Evolutionary conservation across 1,139 yeast genomes (phyloP).

Genomic region (Yamadazyma atlantica): DNA sequence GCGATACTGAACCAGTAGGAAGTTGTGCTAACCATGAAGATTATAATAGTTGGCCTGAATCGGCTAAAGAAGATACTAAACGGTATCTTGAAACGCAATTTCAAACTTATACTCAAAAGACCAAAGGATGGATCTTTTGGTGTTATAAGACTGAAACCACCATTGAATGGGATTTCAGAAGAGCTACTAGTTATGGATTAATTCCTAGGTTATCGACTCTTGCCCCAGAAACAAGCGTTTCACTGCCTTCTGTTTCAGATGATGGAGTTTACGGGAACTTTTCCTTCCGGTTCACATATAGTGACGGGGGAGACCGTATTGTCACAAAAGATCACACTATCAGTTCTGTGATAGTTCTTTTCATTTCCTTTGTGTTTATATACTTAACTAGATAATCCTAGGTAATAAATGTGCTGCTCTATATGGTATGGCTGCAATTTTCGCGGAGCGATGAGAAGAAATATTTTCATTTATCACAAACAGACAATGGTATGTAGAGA

Average conservation of each 20-base stretch:
- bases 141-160: slow-evolving; percentile 25
- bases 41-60: slow-evolving; percentile 15
- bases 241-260: too few species aligned
- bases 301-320: too few species aligned
- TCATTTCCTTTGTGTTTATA: not conserved
- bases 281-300: too few species aligned
- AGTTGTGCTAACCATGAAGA: slow-evolving; percentile 21
- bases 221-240: too few species aligned
- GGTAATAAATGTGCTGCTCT: not conserved
- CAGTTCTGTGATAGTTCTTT: not conserved
- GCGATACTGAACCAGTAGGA: slow-evolving; percentile 15
- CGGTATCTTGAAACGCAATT: slow-evolving; percentile 20
- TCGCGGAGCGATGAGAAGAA: not conserved
- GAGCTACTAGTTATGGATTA: slow-evolving; percentile 9
- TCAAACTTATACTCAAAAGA: slow-evolving; percentile 16
- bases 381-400: not conserved
- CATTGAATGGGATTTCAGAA: slow-evolving; percentile 23
- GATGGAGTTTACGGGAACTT: too few species aligned
- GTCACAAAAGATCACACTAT: not conserved
- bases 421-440: too few species aligned
- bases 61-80: slow-evolving; percentile 17
- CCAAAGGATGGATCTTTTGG: slow-evolving; percentile 28
- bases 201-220: slow-evolving; percentile 1
- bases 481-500: slow-evolving; percentile 12
- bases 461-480: not conserved